Base-by-base conservation (phyloP, 192 early-diverging fungal genomes). In the Piromyces finnis region DNA sequence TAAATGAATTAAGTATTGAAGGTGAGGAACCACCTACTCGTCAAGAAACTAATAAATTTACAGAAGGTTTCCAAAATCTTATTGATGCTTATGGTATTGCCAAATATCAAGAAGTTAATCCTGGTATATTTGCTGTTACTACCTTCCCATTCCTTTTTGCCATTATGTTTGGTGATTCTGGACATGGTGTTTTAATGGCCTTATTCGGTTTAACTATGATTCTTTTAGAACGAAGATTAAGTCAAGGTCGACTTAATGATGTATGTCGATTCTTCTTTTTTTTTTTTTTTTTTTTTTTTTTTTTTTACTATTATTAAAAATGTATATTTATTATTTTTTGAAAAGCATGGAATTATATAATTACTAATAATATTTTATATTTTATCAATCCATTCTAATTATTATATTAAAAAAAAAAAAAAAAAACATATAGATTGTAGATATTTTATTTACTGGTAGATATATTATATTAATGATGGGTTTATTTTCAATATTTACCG, bases 131-230 rank as follows among this genome's bases (percentile, higher is more conserved):
- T 80, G 97, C 98, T 0, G 83, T 94, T 16, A 97, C 97, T 68
- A 96, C 95, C 0, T 99, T 99, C 88, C 98, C 98, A 18, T 99
- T 99, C 84, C 85, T 99, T 79, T 99, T 99, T 87, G 96, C 98
- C 77, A 90, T 99, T 79, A 99, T 99, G 98, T 99, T 99, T 89
- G 98, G 98, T 80, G 98, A 99, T 86, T 90, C 97, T 30, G 98
- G 98, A 77, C 98, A 99, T 83, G 98, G 96, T 29, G 84, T 96
- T 35, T 81, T 99, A 77, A 90, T 99, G 87, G 86, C 95, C 5
- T 79, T 93, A n/a, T 83, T 86, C 81, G 95, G 92, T 13, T 83
- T 88, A 2, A 93, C 91, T 82, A 85, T 99, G 82, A 90, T 93
- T 78, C 39, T 87, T 39, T 91, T 94, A 81, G 98, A 99, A 87